A percentile compares a stretch with the other conserved stretches of the same genome.
phyloP scores from a whole-genome alignment of 2,329 filamentous ascomycete genomes.

The Pseudogymnoascus sp. region DNA sequence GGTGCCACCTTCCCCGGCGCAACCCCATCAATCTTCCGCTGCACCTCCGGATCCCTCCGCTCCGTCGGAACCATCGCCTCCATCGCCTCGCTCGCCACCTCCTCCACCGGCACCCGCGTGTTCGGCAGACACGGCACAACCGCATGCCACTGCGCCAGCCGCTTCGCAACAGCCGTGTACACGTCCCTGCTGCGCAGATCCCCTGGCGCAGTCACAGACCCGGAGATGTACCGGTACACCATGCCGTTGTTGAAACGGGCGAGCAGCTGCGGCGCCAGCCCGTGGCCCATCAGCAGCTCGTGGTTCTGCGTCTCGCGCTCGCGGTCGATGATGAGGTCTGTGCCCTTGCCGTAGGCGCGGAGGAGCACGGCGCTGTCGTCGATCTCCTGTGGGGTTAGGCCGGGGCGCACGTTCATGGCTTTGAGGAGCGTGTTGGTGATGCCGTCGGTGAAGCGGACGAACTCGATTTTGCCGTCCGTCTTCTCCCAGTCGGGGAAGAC shows the following conservation, averaged over 20 bases:
- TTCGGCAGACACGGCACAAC: conserved; percentile 51
- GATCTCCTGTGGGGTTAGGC: conserved; percentile 66
- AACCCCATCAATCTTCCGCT: conserved; percentile 41
- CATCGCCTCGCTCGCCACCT: conserved; percentile 27
- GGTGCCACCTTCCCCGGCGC: conserved; percentile 66
- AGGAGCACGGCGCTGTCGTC: conserved; percentile 83
- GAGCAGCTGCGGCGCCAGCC: conserved; percentile 78
- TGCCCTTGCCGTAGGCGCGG: conserved; percentile 89
- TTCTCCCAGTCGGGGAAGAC: conserved; percentile 78
- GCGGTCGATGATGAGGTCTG: conserved; percentile 90
- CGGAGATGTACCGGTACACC: conserved; percentile 84
- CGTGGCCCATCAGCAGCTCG: conserved; percentile 74
- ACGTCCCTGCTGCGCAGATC: conserved; percentile 71
- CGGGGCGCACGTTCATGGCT: conserved; percentile 62
- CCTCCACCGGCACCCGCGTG: conserved; percentile 19
- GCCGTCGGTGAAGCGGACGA: conserved; percentile 90
- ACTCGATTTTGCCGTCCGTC: conserved; percentile 67
- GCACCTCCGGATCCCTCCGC: conserved; percentile 31
- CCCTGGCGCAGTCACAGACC: conserved; percentile 69
- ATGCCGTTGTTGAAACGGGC: conserved; percentile 94
- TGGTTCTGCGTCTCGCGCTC: conserved; percentile 76
- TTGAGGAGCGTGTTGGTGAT: conserved; percentile 93
- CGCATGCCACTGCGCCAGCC: conserved; percentile 91
- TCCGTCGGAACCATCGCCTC: conserved; percentile 22
- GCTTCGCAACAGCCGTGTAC: conserved; percentile 74